These are phyloP conservation scores for Aristolochia californica DNA, from an alignment of 164 flowering plant species.

Conservation along the genomic window DNA sequence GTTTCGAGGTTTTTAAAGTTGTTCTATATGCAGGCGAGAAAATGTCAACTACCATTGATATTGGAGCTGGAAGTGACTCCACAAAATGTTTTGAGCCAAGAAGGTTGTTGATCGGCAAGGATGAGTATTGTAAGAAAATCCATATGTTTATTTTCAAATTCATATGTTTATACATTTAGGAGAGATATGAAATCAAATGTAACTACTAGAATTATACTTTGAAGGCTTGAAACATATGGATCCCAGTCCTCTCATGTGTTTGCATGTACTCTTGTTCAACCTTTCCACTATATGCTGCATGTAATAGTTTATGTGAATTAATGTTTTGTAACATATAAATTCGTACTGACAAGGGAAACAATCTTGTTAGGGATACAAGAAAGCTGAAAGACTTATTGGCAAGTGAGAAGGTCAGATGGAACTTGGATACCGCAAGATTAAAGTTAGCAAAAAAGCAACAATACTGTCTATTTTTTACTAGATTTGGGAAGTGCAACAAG, in stretches of 20 bases:
- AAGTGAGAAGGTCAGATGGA: constrained; percentile 92
- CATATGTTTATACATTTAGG: not conserved
- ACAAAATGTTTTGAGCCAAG: constrained; percentile 52
- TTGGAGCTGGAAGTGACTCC: constrained; percentile 21
- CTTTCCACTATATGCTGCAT: not conserved
- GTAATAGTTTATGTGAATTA: too few relatives aligned
- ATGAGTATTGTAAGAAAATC: constrained; percentile 54
- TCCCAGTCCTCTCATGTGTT: not conserved
- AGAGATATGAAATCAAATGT: too few relatives aligned
- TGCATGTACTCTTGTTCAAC: not conserved
- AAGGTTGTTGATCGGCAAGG: constrained; percentile 72
- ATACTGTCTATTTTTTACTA: constrained; percentile 88
- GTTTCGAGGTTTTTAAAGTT: not conserved
- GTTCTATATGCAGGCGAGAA: constrained; percentile 32
- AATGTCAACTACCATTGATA: constrained; percentile 23
- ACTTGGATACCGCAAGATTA: constrained; percentile 82
- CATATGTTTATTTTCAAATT: not conserved
- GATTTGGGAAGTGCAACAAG: constrained; percentile 95
- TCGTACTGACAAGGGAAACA: constrained; percentile 88
- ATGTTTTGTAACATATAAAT: constrained; percentile 50
- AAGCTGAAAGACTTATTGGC: constrained; percentile 73
- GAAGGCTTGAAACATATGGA: not conserved
- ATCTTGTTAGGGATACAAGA: constrained; percentile 90
- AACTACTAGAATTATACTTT: not conserved
- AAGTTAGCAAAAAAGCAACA: constrained; percentile 62